Conservation (phyloP, 73 alveolate species). For the Paramecium sexaurelia region DNA sequence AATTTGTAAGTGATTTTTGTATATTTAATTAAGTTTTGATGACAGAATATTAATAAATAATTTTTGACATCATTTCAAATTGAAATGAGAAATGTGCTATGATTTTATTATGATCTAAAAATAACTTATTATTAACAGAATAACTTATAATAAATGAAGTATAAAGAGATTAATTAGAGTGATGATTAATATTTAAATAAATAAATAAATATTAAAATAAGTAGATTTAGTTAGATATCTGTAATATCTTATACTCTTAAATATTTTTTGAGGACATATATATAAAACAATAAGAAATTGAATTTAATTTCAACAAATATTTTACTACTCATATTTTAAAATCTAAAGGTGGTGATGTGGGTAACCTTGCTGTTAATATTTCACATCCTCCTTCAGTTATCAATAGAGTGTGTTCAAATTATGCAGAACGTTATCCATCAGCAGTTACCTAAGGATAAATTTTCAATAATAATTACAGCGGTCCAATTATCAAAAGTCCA, state of each 20-base stretch:
- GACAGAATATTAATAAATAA: too few species aligned
- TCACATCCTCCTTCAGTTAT: constrained; percentile 82
- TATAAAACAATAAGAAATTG: background rate
- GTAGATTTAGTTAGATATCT: background rate
- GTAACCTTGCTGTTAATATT: constrained; percentile 76
- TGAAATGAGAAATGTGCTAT: too few species aligned
- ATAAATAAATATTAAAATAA: too few species aligned
- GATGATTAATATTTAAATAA: too few species aligned
- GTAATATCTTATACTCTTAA: too few species aligned
- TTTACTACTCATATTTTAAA: constrained; percentile 27
- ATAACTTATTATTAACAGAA: too few species aligned
- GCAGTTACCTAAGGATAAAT: constrained; percentile 63
- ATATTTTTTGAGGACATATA: background rate
- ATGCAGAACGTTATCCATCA: constrained; percentile 81
- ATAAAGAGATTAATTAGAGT: too few species aligned
- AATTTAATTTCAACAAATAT: background rate
- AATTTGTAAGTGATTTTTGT: too few species aligned
- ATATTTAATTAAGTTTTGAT: too few species aligned
- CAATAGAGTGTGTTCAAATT: constrained; percentile 78
- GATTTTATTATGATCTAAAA: too few species aligned
- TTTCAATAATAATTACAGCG: constrained; percentile 57
- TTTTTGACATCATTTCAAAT: too few species aligned
- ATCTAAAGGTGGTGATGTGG: constrained; percentile 75
- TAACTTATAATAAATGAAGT: too few species aligned
- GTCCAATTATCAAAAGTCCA: constrained; percentile 83